phyloP scores from a whole-genome alignment of 495 filamentous ascomycete species.

The Aspergillus olivimuriae region DNA sequence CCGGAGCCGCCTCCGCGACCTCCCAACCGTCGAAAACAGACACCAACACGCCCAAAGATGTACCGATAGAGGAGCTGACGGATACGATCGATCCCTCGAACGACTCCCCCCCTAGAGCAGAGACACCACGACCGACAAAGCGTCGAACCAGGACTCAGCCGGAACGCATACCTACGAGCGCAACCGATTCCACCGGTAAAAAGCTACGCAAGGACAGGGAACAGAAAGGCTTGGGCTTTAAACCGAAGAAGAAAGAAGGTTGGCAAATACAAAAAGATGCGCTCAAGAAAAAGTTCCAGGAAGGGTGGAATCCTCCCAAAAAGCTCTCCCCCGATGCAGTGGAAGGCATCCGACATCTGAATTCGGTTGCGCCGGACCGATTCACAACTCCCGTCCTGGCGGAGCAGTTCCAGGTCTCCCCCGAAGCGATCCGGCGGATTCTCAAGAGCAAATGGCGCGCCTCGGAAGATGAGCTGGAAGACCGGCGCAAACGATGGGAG shows the following conservation, averaged over 20 bases:
- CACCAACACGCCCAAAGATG: too few relatives aligned
- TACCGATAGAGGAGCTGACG: too few relatives aligned
- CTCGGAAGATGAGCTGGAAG: constrained; percentile 49
- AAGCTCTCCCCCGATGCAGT: constrained; percentile 85
- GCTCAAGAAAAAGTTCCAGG: constrained; percentile 65
- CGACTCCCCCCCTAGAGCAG: too few relatives aligned
- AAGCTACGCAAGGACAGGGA: constrained; percentile 9
- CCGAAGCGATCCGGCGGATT: constrained; percentile 81
- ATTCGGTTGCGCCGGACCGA: constrained; percentile 62
- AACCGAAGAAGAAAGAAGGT: constrained; percentile 35
- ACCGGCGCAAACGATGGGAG: constrained; percentile 67
- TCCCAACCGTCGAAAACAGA: too few relatives aligned
- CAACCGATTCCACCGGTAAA: neutral
- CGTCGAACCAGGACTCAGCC: too few relatives aligned
- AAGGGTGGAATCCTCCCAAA: constrained; percentile 74
- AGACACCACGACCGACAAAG: too few relatives aligned
- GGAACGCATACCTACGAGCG: neutral
- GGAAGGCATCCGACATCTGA: constrained; percentile 75
- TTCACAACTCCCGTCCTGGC: constrained; percentile 74
- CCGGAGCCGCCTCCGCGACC: neutral
- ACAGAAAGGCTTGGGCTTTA: neutral
- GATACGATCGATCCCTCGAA: too few relatives aligned
- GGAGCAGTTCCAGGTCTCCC: constrained; percentile 72
- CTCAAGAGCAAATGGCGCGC: constrained; percentile 80
- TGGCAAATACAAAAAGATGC: constrained; percentile 72